phyloP scores from a whole-genome alignment of 208 protist genomes.

The Leishmania arabica region DNA sequence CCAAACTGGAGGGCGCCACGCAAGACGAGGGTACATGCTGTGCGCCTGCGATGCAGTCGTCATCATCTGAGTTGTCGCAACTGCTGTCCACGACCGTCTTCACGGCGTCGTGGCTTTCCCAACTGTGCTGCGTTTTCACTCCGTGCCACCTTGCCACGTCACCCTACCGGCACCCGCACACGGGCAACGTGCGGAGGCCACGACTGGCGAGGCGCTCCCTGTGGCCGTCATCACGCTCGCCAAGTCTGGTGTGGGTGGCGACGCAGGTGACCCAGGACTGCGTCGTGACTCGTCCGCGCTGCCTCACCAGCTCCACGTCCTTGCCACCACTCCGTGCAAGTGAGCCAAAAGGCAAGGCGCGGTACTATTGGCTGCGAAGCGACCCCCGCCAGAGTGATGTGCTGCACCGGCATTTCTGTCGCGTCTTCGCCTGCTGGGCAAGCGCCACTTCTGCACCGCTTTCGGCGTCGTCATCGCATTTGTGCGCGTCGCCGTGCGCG shows the following conservation, averaged over 20 bases:
- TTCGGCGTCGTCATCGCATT: not conserved
- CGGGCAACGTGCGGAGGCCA: not conserved
- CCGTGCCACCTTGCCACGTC: not conserved
- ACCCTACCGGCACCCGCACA: not conserved
- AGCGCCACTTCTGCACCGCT: not conserved
- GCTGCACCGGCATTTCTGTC: not conserved
- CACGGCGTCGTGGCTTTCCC: slow-evolving; percentile 20
- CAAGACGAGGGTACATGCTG: not conserved
- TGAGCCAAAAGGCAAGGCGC: not conserved
- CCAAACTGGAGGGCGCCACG: not conserved
- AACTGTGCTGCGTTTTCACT: slow-evolving; percentile 23
- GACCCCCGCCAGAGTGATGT: slow-evolving; percentile 8
- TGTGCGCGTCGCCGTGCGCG: not conserved
- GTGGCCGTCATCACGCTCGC: slow-evolving; percentile 10
- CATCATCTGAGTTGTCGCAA: not conserved
- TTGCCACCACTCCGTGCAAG: not conserved
- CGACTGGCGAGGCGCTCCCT: not conserved
- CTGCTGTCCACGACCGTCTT: slow-evolving; percentile 13
- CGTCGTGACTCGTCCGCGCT: not conserved
- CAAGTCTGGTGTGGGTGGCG: slow-evolving; percentile 16
- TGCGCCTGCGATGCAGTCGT: not conserved
- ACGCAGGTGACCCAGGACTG: slow-evolving; percentile 18
- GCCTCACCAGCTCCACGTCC: not conserved
- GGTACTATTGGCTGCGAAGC: slow-evolving; percentile 20
- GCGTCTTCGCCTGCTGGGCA: slow-evolving; percentile 9